Conservation (phyloP, 1,284 basidiomycete genomes). For the Cutaneotrichosporon cavernicola region DNA sequence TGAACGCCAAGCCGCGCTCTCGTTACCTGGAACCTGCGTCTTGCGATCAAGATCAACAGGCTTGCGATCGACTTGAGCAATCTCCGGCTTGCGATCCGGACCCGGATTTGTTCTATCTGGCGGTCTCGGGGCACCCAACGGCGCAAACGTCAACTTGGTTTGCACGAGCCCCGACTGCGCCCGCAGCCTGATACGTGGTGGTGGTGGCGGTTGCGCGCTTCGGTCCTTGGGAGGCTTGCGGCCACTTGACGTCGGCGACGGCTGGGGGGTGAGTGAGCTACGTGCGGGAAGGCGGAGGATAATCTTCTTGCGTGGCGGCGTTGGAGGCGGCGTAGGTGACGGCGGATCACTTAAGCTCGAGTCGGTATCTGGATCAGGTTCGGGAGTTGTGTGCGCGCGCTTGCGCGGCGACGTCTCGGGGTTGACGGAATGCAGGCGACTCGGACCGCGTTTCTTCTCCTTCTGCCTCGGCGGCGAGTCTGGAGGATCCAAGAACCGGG, state of each 20-base stretch:
- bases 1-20: no score
- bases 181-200: not conserved
- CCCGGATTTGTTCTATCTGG: not conserved
- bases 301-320: constrained; percentile 8
- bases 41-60: no score
- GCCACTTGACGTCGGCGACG: not conserved
- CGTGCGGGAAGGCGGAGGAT: constrained; percentile 2
- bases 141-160: constrained; percentile 10
- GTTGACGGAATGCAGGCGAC: not conserved
- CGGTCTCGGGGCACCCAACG: not conserved
- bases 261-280: not conserved
- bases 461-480: not conserved
- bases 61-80: not conserved
- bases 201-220: not conserved
- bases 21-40: no score
- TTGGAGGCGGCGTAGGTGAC: not conserved
- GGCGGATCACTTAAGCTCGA: constrained; percentile 5
- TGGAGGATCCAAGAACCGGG: not conserved
- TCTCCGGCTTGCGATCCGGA: not conserved
- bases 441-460: not conserved
- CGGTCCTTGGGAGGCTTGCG: constrained; percentile 1
- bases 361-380: not conserved
- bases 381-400: not conserved
- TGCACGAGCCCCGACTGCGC: constrained; percentile 1
- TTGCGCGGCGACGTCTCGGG: constrained; percentile 1